Conservation (phyloP, 2,329 filamentous ascomycete genomes). For the Fusarium phyllophilum region DNA sequence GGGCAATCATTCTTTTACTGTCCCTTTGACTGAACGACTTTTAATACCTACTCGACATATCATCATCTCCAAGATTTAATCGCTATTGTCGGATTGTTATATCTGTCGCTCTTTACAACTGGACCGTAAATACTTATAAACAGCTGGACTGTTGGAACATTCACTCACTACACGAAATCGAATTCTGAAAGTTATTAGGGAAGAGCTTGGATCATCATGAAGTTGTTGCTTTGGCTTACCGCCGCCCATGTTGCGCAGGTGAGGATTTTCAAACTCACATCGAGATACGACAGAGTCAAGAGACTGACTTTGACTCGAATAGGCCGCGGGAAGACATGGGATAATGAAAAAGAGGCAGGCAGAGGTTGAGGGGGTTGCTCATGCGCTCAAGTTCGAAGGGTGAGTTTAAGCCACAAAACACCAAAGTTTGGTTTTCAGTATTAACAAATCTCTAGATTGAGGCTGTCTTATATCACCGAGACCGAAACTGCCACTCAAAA, state of each 20-base stretch:
- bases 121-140: slow-evolving; percentile 7
- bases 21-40: slow-evolving; percentile 7
- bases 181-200: slow-evolving; percentile 4
- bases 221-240: slow-evolving; percentile 29
- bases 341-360: slow-evolving; percentile 32
- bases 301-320: not conserved
- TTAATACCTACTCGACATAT: slow-evolving; percentile 11
- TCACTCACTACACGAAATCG: slow-evolving; percentile 14
- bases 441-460: slow-evolving; percentile 31
- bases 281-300: not conserved
- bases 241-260: slow-evolving; percentile 36
- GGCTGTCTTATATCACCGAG: slow-evolving; percentile 41
- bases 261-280: not conserved
- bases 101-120: slow-evolving; percentile 21
- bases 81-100: not conserved
- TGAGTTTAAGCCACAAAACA: not conserved
- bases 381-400: slow-evolving; percentile 41
- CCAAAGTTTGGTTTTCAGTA: too few relatives aligned
- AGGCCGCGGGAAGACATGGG: slow-evolving; percentile 36
- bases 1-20: slow-evolving; percentile 35
- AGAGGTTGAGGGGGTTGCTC: slow-evolving; percentile 5
- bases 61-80: not conserved
- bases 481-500: slow-evolving; percentile 38
- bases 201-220: slow-evolving; percentile 20
- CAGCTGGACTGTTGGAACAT: slow-evolving; percentile 43